Evolutionary conservation across 208 protist species (phyloP), one percentile per base, ranked within the genome.

Genomic region (Trypanosoma platydactyli): DNA sequence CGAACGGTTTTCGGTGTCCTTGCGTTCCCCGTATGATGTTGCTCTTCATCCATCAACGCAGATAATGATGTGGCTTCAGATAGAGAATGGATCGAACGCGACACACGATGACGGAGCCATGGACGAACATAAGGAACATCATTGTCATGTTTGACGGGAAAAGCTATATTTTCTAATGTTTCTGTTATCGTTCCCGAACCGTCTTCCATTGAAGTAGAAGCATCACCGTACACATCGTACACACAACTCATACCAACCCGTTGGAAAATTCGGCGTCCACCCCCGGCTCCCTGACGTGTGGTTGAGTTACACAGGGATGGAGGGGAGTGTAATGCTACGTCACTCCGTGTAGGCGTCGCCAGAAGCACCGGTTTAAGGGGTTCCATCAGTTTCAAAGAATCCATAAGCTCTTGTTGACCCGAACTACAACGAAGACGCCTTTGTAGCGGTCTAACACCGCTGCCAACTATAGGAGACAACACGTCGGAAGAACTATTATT

Each of bases 231-330:
- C 15, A 45, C 53, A 29, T 54, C 53, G 30, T 51, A 53, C 15
- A 68, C 30, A 54, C 29, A 55, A 22, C 49, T 40, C 64, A 61
- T 60, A 18, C 64, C 64, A 29, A 61, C 13, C 48, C 64, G 64
- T 45, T 54, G 52, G 52, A 68, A 68, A 33, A 54, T 68, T 12
- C 64, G 64, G 29, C 53, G 64, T 25, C 52, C 64, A 52, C 44
- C 44, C 30, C 52, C 64, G 3, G 44, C 64, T 1, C 53, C 53
- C n/a, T 45, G 50, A 22, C 44, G 22, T 30, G 33, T 18, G 13
- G 18, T 15, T 15, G 35, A 20, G 41, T 38, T 29, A 42, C 3
- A 38, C 15, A 25, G 45, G 15, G 46, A 52, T 6, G 15, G 16
- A 20, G 6, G 27, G 29, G 49, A 57, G 9, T 30, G 48, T 45